Evolutionary conservation across 2,329 filamentous ascomycete species (phyloP).

Genomic region (Curvularia lunata): DNA sequence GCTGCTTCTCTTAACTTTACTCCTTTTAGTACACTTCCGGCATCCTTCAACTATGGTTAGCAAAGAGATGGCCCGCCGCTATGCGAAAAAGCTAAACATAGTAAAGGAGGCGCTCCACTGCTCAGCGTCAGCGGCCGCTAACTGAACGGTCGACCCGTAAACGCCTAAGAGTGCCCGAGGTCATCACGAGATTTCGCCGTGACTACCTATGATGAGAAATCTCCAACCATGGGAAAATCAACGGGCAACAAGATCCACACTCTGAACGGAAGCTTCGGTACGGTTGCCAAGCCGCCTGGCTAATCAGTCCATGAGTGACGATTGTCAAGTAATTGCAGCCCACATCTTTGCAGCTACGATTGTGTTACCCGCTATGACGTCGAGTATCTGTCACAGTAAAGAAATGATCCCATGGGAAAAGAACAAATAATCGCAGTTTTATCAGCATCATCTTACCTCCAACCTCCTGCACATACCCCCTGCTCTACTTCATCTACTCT

Average conservation of each 20-base stretch:
- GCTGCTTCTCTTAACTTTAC: conserved; percentile 2
- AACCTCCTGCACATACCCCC: not conserved
- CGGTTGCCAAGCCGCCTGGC: conserved; percentile 6
- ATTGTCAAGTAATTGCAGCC: conserved; percentile 22
- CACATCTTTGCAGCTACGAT: conserved; percentile 10
- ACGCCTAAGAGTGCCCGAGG: not conserved
- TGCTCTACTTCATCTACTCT: not conserved
- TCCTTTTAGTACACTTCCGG: not conserved
- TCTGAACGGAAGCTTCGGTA: conserved; percentile 4
- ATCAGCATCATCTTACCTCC: not conserved
- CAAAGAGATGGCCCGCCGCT: not conserved
- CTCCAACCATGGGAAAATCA: not conserved
- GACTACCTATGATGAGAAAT: not conserved
- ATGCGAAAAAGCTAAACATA: not conserved
- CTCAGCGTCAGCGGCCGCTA: not conserved
- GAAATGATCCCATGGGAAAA: conserved; percentile 11
- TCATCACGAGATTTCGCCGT: conserved; percentile 6
- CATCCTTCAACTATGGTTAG: not conserved
- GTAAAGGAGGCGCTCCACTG: not conserved
- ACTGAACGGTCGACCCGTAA: not conserved
- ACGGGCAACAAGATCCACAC: not conserved
- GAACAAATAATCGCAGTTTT: conserved; percentile 8
- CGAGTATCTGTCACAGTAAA: conserved; percentile 33
- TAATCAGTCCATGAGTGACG: conserved; percentile 8
- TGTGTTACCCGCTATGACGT: conserved; percentile 41